Conservation (phyloP, 108 stramenopile species). For the Nitzschia sp. region DNA sequence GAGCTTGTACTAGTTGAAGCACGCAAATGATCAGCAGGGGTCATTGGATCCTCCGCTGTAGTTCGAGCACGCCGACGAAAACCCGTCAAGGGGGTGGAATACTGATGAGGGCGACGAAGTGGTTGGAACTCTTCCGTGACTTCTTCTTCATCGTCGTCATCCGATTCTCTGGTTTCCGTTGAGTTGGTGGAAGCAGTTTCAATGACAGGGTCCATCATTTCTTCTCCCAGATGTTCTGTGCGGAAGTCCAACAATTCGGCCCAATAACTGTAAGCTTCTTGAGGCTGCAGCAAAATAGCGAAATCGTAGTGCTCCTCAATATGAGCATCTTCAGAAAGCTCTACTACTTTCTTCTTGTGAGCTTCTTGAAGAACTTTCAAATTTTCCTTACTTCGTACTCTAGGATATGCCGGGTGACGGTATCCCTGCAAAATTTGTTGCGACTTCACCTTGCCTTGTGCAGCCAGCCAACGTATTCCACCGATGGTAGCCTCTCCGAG, state of each 20-base stretch:
- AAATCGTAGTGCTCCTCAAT: conserved; percentile 75
- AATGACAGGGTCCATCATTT: conserved; percentile 16
- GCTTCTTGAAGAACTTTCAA: conserved; percentile 36
- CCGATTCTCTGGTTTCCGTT: conserved; percentile 12
- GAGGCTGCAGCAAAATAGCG: conserved; percentile 69
- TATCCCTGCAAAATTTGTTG: conserved; percentile 26
- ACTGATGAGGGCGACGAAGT: neutral
- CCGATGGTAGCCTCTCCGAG: conserved; percentile 3
- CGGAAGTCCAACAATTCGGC: conserved; percentile 82
- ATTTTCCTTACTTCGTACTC: conserved; percentile 29
- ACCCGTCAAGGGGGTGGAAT: conserved; percentile 6
- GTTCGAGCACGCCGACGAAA: conserved; percentile 13
- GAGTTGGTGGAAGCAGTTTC: conserved; percentile 24
- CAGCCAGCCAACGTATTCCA: neutral
- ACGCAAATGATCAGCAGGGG: neutral
- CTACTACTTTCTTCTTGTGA: conserved; percentile 46
- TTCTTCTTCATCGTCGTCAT: conserved; percentile 4
- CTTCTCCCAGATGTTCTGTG: conserved; percentile 62
- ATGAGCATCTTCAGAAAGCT: conserved; percentile 22
- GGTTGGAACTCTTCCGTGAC: neutral
- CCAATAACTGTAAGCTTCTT: conserved; percentile 78
- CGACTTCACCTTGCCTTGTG: neutral
- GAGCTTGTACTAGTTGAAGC: neutral
- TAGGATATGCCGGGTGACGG: conserved; percentile 43
- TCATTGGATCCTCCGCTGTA: conserved; percentile 3